A percentile compares a stretch with the other conserved stretches of the same genome.
phyloP scores from a whole-genome alignment of 805 yeast genomes.

The Starmerella apis region DNA sequence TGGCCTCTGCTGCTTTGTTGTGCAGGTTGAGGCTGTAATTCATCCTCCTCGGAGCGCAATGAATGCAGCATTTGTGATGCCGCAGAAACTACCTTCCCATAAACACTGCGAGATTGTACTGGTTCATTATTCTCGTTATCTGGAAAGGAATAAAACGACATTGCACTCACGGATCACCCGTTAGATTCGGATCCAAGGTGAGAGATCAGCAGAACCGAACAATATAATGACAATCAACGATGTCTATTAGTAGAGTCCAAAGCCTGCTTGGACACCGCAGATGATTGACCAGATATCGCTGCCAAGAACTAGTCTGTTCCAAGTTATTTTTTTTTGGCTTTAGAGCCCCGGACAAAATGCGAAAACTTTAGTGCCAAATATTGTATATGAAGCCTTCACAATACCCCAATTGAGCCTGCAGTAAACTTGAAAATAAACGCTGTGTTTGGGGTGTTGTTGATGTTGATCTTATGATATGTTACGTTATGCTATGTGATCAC shows the following conservation, averaged over 20 bases:
- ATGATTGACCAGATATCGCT: no score
- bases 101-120: conserved; percentile 9
- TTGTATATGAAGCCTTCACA: no score
- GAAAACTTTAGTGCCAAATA: not conserved
- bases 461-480: not conserved
- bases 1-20: not conserved
- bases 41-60: conserved; percentile 16
- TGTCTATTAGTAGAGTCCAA: no score
- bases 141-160: conserved; percentile 22
- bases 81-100: conserved; percentile 20
- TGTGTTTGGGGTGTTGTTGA: not conserved
- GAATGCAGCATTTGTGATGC: conserved; percentile 21
- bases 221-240: no score
- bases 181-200: no score
- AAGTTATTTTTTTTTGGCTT: no score
- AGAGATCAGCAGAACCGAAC: no score
- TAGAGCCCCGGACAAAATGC: no score
- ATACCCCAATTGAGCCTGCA: not conserved
- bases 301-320: no score
- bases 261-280: no score
- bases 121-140: conserved; percentile 11
- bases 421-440: not conserved
- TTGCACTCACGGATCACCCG: not conserved
- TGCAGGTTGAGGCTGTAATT: not conserved
- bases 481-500: not conserved